Evolutionary conservation across 306 rosid genomes (phyloP), one percentile per base, ranked within the genome.

Genomic region (Dryas alaskensis): DNA sequence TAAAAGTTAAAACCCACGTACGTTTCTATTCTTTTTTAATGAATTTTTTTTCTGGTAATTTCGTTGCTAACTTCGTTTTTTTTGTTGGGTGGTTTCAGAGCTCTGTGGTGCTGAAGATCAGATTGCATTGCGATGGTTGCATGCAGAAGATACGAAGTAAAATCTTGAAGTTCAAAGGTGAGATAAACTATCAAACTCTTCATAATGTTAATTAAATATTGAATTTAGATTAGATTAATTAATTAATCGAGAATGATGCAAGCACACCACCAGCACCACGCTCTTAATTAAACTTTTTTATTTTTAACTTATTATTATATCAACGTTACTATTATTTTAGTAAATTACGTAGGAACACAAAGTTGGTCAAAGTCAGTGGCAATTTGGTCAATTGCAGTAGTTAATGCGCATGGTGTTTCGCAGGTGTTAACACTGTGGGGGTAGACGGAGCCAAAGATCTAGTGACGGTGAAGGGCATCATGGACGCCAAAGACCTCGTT

Each of bases 71-170:
- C 60, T 78, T 81, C 60, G 45, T 43, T 22, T 52, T 39, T 70
- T 79, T 66, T 74, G 10, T 63, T 64, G 40, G 55, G 58, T 65
- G 60, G 70, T 47, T 65, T 7, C 97, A 93, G 96, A 84, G 79
- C 67, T 81, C 97, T 31, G 92, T 83, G 69, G 87, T 82, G 45
- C 62, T 89, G 79, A 94, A 88, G 87, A 88, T 88, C 50, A 85
- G 79, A 63, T 75, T 94, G 70, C 99, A 94, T 76, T 94, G 99
- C 22, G 99, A 92, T 0, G 97, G 93, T 4, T 94, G 99, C 80
- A 82, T 87, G 8, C 75, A 78, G 3, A 94, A 94, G 82, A 88
- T 94, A 73, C 80, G 74, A 22, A 88, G 66, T 79, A 79, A 81
- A 70, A 81, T 92, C 65, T 55, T 12, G 65, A 89, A 81, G 52